Base-by-base conservation (phyloP, 2,329 filamentous ascomycete genomes). In the Fusarium marasasianum region DNA sequence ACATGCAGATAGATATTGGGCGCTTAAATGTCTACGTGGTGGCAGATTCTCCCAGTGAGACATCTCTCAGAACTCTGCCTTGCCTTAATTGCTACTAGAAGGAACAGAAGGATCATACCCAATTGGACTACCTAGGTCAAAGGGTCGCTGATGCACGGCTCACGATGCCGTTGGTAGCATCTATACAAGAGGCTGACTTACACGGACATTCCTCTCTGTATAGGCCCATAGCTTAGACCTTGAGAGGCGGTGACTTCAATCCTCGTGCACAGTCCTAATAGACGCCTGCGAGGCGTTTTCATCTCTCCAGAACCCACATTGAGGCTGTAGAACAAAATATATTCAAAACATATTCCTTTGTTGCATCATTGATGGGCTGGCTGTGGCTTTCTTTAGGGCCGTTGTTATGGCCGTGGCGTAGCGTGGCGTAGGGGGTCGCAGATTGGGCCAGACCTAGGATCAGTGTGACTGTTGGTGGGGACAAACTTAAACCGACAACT, bases 391-490 rank as follows among this genome's bases (percentile, higher is more conserved):
- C 41, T 65, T 58, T 47, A 73, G 65, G 71, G 60, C 63, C 71
- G 64, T 66, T 61, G 45, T 63, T 38, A 56, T 72, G 72, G 66
- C 61, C 61, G 55, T 74, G 71, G 71, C 72, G 67, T 63, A 69
- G 66, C 50, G 65, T 69, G 65, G 66, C 64, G 66, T 69, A 63
- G 65, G 65, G 47, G 78, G 78, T 78, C 71, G 76, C 74, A 80
- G 72, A 78, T 78, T 61, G 55, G 78, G 77, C 76, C 76, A 54
- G 22, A 35, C 33, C 33, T 35, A 55, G 74, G 76, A 69, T 73
- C 37, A 61, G 37, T 59, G 68, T 67, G 63, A 66, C 65, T 51
- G 63, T 62, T 45, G 40, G 55, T 67, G 61, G 65, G 75, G 76
- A 59, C 62, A 35, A 55, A 60, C 41, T 60, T 74, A 72, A 74